These are phyloP conservation scores for Botrytis medusae DNA, from an alignment of 2,329 filamentous ascomycete species.

Conservation along the genomic window DNA sequence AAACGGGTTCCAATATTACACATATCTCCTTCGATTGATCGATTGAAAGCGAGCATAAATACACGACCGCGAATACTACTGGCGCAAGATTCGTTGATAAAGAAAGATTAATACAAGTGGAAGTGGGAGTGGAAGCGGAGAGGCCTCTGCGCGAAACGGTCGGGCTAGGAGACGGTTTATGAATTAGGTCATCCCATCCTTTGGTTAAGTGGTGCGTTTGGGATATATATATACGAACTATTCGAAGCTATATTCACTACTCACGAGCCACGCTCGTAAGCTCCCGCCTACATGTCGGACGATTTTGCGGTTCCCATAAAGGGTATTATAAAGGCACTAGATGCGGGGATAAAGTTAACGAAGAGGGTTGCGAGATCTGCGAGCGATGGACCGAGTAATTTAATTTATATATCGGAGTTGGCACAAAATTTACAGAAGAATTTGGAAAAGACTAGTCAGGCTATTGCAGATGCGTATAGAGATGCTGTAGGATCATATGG, in stretches of 20 bases:
- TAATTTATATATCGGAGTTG: conserved; percentile 35
- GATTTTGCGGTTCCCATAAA: conserved; percentile 35
- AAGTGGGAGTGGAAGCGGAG: conserved; percentile 10
- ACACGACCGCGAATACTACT: not conserved
- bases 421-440: conserved; percentile 31
- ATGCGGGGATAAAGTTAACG: conserved; percentile 35
- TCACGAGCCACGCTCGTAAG: conserved; percentile 13
- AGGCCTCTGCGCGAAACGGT: conserved; percentile 4
- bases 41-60: not conserved
- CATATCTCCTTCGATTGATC: not conserved
- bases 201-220: not conserved
- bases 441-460: conserved; percentile 30
- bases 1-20: not conserved
- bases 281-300: conserved; percentile 23
- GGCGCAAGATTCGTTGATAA: conserved; percentile 1
- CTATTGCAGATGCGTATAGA: conserved; percentile 34
- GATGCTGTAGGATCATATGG: conserved; percentile 31
- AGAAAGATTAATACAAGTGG: not conserved
- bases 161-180: not conserved
- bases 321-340: conserved; percentile 35
- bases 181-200: conserved; percentile 9
- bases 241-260: not conserved
- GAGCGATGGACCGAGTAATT: conserved; percentile 26
- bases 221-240: not conserved
- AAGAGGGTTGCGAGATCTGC: conserved; percentile 32